Conservation (phyloP, 108 stramenopile species). For the Skeletonema costatum region DNA sequence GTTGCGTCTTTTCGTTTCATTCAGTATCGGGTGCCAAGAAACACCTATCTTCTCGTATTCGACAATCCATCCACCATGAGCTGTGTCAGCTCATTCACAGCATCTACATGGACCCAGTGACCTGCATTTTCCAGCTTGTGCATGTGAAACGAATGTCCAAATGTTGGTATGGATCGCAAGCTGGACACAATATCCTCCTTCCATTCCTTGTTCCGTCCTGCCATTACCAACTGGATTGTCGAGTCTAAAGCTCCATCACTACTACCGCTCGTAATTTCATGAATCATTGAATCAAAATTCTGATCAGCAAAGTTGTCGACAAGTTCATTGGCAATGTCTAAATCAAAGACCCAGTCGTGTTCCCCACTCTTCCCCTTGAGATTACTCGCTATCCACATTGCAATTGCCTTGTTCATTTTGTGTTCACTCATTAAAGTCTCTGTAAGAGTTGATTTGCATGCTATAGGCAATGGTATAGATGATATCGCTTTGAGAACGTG, state of each 20-base stretch:
- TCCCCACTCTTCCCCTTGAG: conserved; percentile 17
- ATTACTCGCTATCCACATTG: conserved; percentile 59
- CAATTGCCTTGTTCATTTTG: conserved; percentile 21
- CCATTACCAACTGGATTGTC: conserved; percentile 69
- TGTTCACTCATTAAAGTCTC: conserved; percentile 21
- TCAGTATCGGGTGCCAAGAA: no score
- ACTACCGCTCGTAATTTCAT: conserved; percentile 10
- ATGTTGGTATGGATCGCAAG: conserved; percentile 35
- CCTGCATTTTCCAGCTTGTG: conserved; percentile 80
- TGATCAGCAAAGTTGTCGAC: conserved; percentile 66
- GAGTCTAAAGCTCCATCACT: neutral
- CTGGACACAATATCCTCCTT: conserved; percentile 42
- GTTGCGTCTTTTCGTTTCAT: no score
- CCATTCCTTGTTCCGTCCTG: conserved; percentile 80
- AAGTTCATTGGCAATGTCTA: conserved; percentile 62
- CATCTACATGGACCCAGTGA: conserved; percentile 93
- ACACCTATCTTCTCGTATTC: neutral
- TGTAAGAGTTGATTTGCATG: conserved; percentile 19
- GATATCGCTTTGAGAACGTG: conserved; percentile 61
- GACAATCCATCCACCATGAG: conserved; percentile 37
- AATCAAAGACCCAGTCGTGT: conserved; percentile 76
- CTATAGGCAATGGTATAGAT: conserved; percentile 33
- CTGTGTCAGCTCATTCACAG: conserved; percentile 66
- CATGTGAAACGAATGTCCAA: conserved; percentile 50
- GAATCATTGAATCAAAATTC: conserved; percentile 60